Evolutionary conservation across 1,284 basidiomycete species (phyloP).

Genomic region (Ceraceosorus bombacis): DNA sequence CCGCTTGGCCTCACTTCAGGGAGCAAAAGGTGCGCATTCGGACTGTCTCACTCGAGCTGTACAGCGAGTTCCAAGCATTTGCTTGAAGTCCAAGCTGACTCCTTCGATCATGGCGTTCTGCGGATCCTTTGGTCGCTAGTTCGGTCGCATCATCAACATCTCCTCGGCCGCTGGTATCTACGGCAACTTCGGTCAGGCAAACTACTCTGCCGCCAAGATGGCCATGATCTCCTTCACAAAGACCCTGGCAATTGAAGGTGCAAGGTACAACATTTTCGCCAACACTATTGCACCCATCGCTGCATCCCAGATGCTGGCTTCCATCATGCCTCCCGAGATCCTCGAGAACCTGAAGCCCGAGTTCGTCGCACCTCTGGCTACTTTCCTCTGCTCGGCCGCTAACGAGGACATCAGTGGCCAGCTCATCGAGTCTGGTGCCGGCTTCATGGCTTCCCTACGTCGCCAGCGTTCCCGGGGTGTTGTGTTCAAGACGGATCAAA

Average conservation of each 20-base stretch:
- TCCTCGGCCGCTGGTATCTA: conserved; percentile 50
- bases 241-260: conserved; percentile 75
- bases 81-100: background rate
- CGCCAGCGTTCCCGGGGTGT: conserved; percentile 82
- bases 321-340: conserved; percentile 94
- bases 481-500: conserved; percentile 81
- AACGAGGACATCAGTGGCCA: conserved; percentile 65
- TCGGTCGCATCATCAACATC: conserved; percentile 45
- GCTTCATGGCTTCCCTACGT: conserved; percentile 82
- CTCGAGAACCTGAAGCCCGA: conserved; percentile 86
- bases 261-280: conserved; percentile 83
- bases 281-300: conserved; percentile 87
- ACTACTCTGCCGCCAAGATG: conserved; percentile 56
- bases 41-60: background rate
- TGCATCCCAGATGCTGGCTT: conserved; percentile 87
- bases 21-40: conserved; percentile 61
- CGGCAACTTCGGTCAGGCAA: conserved; percentile 95
- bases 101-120: no score
- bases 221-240: conserved; percentile 64
- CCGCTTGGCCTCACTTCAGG: conserved; percentile 88
- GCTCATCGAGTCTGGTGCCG: conserved; percentile 89
- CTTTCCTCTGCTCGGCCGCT: conserved; percentile 41
- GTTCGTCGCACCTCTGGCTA: conserved; percentile 75
- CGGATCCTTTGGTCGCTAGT: conserved; percentile 9
- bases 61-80: background rate